A percentile compares a stretch with the other conserved stretches of the same genome.
Evolutionary conservation across 306 rosid genomes (phyloP).

Genomic region (Betula pendula): DNA sequence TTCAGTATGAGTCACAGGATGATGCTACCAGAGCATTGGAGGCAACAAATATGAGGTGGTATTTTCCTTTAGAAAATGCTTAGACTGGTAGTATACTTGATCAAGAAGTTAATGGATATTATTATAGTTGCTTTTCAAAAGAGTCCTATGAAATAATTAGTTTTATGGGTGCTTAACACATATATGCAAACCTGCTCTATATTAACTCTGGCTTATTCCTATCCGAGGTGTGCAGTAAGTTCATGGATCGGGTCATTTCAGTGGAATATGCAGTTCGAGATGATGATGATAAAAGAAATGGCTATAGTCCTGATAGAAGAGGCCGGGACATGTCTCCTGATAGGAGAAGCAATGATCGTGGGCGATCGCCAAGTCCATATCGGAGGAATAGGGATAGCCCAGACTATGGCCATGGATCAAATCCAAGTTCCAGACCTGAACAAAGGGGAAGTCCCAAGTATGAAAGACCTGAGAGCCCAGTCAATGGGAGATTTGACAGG

Average conservation of each 20-base stretch:
- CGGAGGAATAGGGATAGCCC: slow-evolving; percentile 79
- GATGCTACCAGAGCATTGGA: slow-evolving; percentile 84
- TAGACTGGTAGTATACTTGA: neutral
- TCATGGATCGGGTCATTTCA: slow-evolving; percentile 76
- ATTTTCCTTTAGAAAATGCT: slow-evolving; percentile 25
- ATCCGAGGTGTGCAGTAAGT: slow-evolving; percentile 57
- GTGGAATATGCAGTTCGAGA: slow-evolving; percentile 86
- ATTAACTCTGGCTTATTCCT: slow-evolving; percentile 19
- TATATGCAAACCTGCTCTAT: neutral
- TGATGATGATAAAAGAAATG: slow-evolving; percentile 71
- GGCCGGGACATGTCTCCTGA: slow-evolving; percentile 67
- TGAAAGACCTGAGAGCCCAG: slow-evolving; percentile 62
- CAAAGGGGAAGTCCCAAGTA: slow-evolving; percentile 66
- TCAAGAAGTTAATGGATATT: neutral
- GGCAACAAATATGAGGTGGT: slow-evolving; percentile 67
- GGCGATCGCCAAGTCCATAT: slow-evolving; percentile 75
- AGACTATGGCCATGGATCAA: slow-evolving; percentile 74
- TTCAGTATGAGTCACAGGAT: slow-evolving; percentile 76
- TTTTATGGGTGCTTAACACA: neutral
- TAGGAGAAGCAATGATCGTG: slow-evolving; percentile 62
- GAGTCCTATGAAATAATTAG: neutral
- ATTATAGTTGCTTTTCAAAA: neutral
- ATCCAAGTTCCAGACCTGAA: slow-evolving; percentile 59
- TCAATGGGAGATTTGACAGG: slow-evolving; percentile 68
- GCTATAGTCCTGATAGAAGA: slow-evolving; percentile 77